Evolutionary conservation across 352 stramenopile genomes (phyloP), one percentile per base, ranked within the genome.

Genomic region (Pythium monospermum): DNA sequence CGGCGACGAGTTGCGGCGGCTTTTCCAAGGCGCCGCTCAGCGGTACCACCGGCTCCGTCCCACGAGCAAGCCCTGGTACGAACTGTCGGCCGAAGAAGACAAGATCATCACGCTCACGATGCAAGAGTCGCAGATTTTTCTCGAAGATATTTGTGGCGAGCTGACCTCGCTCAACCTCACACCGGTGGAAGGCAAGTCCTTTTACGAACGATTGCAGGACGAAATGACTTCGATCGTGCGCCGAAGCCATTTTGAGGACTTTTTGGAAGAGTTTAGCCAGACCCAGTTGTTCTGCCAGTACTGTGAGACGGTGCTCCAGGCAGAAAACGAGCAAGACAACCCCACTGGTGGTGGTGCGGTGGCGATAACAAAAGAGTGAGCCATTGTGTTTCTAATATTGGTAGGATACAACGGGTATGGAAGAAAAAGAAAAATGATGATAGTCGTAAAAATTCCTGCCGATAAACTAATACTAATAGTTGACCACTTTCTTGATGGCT

Each of bases 401-500:
- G n/a, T n/a, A n/a, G n/a, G n/a, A n/a, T n/a, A 26, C 36, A 35
- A 50, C 5, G 15, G 32, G 31, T 11, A 39, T 21, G 12, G 28
- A 49, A 15, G 23, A 39, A 15, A 15, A 7, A 35, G 30, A 35
- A 15, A 35, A 15, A 35, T 7, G 21, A 10, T 22, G 36, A 42
- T 11, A 42, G 15, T 49, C n/a, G n/a, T n/a, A n/a, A n/a, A n/a
- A n/a, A n/a, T n/a, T n/a, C n/a, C n/a, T n/a, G n/a, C n/a, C n/a
- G n/a, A n/a, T n/a, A n/a, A n/a, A n/a, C n/a, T n/a, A n/a, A n/a
- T n/a, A n/a, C 66, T 82, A 96, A 57, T 84, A 96, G 53, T 97
- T 79, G 36, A 97, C 73, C 22, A 88, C 85, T 57, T 85, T 91
- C 58, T 92, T 93, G 70, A 98, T 98, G 12, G 90, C 90, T 62